Base-by-base conservation (phyloP, 331 rosid species). In the Pyrus hybrid region DNA sequence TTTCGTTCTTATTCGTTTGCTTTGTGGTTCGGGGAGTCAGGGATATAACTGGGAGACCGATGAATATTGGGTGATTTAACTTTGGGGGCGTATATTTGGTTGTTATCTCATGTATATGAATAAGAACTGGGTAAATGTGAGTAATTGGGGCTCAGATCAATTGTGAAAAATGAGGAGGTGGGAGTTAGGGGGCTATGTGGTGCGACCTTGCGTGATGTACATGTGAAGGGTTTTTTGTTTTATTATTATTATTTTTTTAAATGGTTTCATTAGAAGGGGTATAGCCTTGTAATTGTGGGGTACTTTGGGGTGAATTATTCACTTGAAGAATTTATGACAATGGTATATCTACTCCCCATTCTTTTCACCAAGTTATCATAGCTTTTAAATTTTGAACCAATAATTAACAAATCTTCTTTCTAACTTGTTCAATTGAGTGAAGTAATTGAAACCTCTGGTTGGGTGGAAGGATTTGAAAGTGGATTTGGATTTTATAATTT, bases 81-180 rank as follows among this genome's bases (percentile, higher is more conserved):
- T 28, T 35, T 30, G 84, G 80, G 78, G 87, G 83, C 83, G 86
- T 84, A 85, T 82, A 85, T 81, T 81, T 86, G 85, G 85, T 81
- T 83, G 74, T 81, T 85, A 80, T 82, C 81, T 76, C 83, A 65
- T 70, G 78, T 83, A 69, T 65, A 88, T 87, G 91, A 89, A 93
- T 80, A 91, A 88, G 88, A 84, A 85, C 72, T 80, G 74, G 85
- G 81, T 56, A 32, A 79, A 75, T 65, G 68, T 12, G 49, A 43
- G 49, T 12, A 11, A 12, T 12, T 3, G 80, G 82, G 84, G 74
- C 20, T 74, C 33, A 74, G 62, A 80, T 60, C 74, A 80, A 83
- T 72, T 87, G 89, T 71, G 78, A 86, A 84, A 82, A 75, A 71
- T 17, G 81, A 32, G 63, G 32, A 30, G 70, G 74, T 70, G 79